Evolutionary conservation across 192 early-diverging fungal genomes (phyloP), one percentile per base, ranked within the genome.

Genomic region (Podila epigama): DNA sequence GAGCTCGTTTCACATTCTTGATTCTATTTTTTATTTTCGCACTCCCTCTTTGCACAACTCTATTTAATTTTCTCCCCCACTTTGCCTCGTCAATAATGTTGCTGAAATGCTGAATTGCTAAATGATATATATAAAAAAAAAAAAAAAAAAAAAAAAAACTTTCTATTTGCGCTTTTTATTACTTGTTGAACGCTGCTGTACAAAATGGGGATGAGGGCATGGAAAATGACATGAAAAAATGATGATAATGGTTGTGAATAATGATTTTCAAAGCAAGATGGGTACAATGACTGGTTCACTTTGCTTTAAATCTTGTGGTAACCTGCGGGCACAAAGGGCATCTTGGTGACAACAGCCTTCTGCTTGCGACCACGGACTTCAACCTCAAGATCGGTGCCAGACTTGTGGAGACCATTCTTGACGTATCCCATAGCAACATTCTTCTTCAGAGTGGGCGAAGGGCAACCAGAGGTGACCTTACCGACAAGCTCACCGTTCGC

Each of bases 371-470:
- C 90, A 79, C 97, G 89, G 51, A 99, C 97, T 71, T 92, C 89
- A 51, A 99, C 96, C 83, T 90, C 82, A 34, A 99, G 83, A 62
- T 89, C 85, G n/a, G 97, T 98, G n/a, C 92, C 94, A 25, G 77
- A 80, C 89, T 98, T 98, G 84, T 95, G 93, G 81, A 89, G 86
- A 11, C 96, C 95, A 63, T 87, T 88, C 78, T 89, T 83, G 40
- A 99, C 94, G 66, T 97, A 97, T 0, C 92, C 97, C 96, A 99
- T 99, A 15, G 96, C 97, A 65, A 99, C 84, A 85, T 99, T 99
- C 84, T 96, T 92, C 83, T 95, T 94, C 39, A 96, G 85, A 4
- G 89, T 88, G 3, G 97, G 97, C 6, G 91, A 90, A 29, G 97
- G 97, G 66, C 92, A 92, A 15, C 97, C 97, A 11, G 88, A 91